Evolutionary conservation across 1,284 basidiomycete species (phyloP), one percentile per base, ranked within the genome.

Genomic region (Rhodofomes roseus): DNA sequence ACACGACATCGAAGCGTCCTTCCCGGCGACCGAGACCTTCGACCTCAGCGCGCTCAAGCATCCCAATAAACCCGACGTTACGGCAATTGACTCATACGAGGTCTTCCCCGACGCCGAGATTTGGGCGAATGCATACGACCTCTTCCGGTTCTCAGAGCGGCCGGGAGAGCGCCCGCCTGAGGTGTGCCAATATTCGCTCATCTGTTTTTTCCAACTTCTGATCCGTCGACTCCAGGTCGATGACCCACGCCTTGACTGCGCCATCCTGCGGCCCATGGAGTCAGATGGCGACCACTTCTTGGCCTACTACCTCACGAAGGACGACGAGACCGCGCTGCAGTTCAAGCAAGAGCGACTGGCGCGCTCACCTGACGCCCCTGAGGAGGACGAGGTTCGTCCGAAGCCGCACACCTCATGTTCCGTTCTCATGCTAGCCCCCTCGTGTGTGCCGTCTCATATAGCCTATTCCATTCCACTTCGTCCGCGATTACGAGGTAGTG

Each of bases 101-200:
- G 78, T 97, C 58, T 80, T 96, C 27, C 95, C 95, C 0, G 94
- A 97, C 69, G 82, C 83, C 2, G 88, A 92, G 57, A 87, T 93
- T 27, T 97, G 93, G 92, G 84, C 90, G 51, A 96, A 95, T 71
- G 86, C 89, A 61, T 96, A 95, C 71, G 92, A 95, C 68, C 73
- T 96, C 60, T 90, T 96, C 78, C 81, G 89, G 63, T 97, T 95
- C 70, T 88, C 89, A 12, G 95, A 97, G 70, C 79, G 93, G 22
- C 95, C 95, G 22, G 91, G 92, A 12, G 90, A 94, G 56, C 79
- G 86, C 41, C 66, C 81, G 7, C 70, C 82, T 18, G 88, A 92
- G 68, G 87, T 87, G 58, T 57, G 82, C 70, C 25, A 23, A 55
- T 46, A 37, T 12, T 55, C 57, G 16, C 54, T 6, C 8, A 25